Evolutionary conservation across 805 yeast species (phyloP), one percentile per base, ranked within the genome.

Genomic region (Kluyveromyces siamensis): DNA sequence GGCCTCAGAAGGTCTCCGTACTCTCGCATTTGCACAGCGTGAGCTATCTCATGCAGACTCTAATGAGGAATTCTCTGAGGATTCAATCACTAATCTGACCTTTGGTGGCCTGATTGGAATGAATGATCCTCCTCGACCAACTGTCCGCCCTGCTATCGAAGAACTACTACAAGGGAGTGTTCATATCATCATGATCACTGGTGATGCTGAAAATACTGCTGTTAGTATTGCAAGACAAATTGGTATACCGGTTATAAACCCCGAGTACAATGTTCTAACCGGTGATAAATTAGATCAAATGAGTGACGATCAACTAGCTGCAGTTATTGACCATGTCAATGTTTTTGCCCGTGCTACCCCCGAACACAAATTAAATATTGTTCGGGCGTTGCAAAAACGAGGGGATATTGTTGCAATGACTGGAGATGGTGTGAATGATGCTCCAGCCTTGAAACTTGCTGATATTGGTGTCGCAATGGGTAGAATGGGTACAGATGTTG

Each of bases 401-500:
- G 96, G 96, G 46, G 96, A 91, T 65, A 82, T 91, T 53, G 98
- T 91, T 46, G 99, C 97, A 21, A 90, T 91, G 96, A 90, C 98
- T n/a, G 99, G 99, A 57, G 98, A 90, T 69, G 98, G 98, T 69
- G 96, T 91, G 13, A 90, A 90, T 66, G 98, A 90, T 72, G 98
- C 98, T 0, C 98, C 98, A n/a, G 97, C 98, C 6, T 75, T 91
- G 58, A 90, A 91, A 64, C 74, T 90, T 57, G 97, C 98, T 2
- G 96, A 90, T 69, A 90, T 90, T 57, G 98, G 98, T 60, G 87
- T 91, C 57, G 83, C 96, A 13, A 89, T 90, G 93, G 93, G 89
- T 51, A 80, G 79, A 57, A 83, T 85, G 72, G 99, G 99, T 51
- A 93, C 98, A 0, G 99, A 91, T 67, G 99, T 91, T 39, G 99